A percentile compares a stretch with the other conserved stretches of the same genome.
These are phyloP conservation scores for Quercus agrifolia DNA, from an alignment of 306 rosid genomes.

Conservation along the genomic window DNA sequence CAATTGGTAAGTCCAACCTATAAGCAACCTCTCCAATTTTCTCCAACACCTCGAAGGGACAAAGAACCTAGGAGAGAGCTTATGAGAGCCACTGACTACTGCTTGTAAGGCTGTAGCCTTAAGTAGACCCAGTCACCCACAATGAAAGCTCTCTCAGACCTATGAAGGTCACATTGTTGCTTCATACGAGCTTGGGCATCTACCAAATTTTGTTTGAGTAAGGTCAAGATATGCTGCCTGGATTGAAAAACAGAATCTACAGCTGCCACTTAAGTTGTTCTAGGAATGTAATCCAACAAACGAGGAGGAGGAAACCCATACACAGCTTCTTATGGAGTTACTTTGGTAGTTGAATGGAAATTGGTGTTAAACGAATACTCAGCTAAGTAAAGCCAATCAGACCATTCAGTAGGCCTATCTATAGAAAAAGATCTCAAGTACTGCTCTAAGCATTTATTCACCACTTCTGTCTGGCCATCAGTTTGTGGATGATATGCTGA, in stretches of 20 bases:
- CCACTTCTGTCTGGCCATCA: too few relatives aligned
- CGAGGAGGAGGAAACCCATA: too few relatives aligned
- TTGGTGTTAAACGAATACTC: too few relatives aligned
- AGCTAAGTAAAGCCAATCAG: too few relatives aligned
- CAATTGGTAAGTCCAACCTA: too few relatives aligned
- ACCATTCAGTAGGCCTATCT: too few relatives aligned
- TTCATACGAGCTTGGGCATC: neutral
- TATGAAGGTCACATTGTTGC: too few relatives aligned
- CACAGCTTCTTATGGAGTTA: too few relatives aligned
- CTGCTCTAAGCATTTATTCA: too few relatives aligned
- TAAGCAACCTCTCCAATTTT: neutral
- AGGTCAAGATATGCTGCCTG: neutral
- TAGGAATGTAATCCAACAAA: accelerated
- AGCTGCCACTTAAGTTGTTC: neutral
- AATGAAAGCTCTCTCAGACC: neutral
- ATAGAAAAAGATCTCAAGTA: too few relatives aligned
- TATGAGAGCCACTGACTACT: neutral
- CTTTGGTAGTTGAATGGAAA: too few relatives aligned
- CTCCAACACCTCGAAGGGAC: neutral
- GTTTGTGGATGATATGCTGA: too few relatives aligned
- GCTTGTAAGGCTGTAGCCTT: neutral
- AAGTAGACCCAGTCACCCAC: neutral
- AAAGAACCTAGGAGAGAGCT: neutral
- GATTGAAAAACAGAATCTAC: neutral
- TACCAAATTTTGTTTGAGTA: neutral